A percentile compares a stretch with the other conserved stretches of the same genome.
phyloP scores from a whole-genome alignment of 768 basidiomycete species.

The Collybia sordida region DNA sequence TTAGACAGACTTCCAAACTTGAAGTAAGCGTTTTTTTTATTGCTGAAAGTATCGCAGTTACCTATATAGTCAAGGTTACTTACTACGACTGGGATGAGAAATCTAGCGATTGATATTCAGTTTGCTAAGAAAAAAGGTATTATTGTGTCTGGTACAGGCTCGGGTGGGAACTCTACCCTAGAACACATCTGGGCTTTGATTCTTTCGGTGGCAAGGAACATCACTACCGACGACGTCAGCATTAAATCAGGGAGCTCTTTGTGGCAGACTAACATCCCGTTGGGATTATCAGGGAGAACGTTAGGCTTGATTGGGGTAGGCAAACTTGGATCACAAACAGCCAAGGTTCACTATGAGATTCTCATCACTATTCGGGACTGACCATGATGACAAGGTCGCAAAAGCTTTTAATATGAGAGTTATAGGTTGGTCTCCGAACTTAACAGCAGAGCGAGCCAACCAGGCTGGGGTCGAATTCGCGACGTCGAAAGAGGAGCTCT shows the following conservation, averaged over 20 bases:
- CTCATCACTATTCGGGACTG: slow-evolving; percentile 4
- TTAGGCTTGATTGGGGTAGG: slow-evolving; percentile 66
- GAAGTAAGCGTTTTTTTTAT: slow-evolving; percentile 26
- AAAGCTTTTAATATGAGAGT: slow-evolving; percentile 60
- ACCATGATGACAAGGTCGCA: slow-evolving; percentile 40
- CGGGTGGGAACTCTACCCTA: slow-evolving; percentile 46
- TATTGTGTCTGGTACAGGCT: slow-evolving; percentile 48
- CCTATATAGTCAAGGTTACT: slow-evolving; percentile 35
- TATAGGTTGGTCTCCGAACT: slow-evolving; percentile 63
- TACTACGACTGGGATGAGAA: slow-evolving; percentile 54
- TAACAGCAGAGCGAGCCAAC: slow-evolving; percentile 56
- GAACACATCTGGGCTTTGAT: slow-evolving; percentile 67
- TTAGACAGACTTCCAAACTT: slow-evolving; percentile 59
- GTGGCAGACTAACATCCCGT: slow-evolving; percentile 56
- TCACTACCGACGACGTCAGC: slow-evolving; percentile 48
- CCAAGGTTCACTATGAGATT: slow-evolving; percentile 29
- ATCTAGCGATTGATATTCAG: slow-evolving; percentile 48
- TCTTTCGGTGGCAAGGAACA: slow-evolving; percentile 50
- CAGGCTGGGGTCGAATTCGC: slow-evolving; percentile 50
- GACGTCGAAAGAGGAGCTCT: slow-evolving; percentile 50
- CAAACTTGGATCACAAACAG: slow-evolving; percentile 51
- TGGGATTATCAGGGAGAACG: slow-evolving; percentile 52
- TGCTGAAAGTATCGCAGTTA: not conserved
- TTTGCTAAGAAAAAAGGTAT: slow-evolving; percentile 50
- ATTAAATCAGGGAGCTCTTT: slow-evolving; percentile 41